Percentiles rank a stretch among this genome's conserved stretches.
Conservation (phyloP, 306 rosid species). For the Casuarina cunninghamiana region DNA sequence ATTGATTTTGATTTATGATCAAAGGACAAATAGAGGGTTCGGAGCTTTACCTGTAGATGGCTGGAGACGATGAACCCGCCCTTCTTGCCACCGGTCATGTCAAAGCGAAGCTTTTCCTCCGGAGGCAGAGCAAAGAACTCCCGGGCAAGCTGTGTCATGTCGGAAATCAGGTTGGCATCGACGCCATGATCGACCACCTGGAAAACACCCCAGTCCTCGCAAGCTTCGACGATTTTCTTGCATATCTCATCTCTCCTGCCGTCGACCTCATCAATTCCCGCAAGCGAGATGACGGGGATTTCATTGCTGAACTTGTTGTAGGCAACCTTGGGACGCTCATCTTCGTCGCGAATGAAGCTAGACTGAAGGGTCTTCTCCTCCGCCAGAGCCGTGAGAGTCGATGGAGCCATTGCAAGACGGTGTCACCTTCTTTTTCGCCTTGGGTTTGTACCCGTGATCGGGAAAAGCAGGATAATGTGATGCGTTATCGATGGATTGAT, state of each 20-base stretch:
- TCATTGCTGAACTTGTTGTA: slow-evolving; percentile 73
- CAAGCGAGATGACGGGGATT: slow-evolving; percentile 76
- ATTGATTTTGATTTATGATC: background rate
- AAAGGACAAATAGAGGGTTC: background rate
- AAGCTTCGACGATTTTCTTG: slow-evolving; percentile 66
- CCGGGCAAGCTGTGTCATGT: slow-evolving; percentile 64
- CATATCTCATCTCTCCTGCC: slow-evolving; percentile 55
- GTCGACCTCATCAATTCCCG: slow-evolving; percentile 54
- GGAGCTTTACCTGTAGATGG: slow-evolving; percentile 64
- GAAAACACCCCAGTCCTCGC: slow-evolving; percentile 88
- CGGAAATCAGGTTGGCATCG: slow-evolving; percentile 42
- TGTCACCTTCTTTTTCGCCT: too few relatives aligned
- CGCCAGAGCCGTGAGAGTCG: slow-evolving; percentile 60
- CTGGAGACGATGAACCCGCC: slow-evolving; percentile 96
- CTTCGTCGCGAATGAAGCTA: slow-evolving; percentile 70
- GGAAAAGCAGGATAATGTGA: background rate
- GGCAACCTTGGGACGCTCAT: slow-evolving; percentile 84
- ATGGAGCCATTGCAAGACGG: slow-evolving; percentile 24
- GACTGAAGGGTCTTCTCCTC: slow-evolving; percentile 55
- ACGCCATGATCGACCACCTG: slow-evolving; percentile 87
- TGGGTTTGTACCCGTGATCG: too few relatives aligned
- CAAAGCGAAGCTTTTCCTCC: slow-evolving; percentile 78
- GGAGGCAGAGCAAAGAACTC: slow-evolving; percentile 74
- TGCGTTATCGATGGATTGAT: background rate
- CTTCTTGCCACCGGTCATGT: slow-evolving; percentile 90